Base-by-base conservation (phyloP, 352 stramenopile genomes). In the Pythium pyrilobum region DNA sequence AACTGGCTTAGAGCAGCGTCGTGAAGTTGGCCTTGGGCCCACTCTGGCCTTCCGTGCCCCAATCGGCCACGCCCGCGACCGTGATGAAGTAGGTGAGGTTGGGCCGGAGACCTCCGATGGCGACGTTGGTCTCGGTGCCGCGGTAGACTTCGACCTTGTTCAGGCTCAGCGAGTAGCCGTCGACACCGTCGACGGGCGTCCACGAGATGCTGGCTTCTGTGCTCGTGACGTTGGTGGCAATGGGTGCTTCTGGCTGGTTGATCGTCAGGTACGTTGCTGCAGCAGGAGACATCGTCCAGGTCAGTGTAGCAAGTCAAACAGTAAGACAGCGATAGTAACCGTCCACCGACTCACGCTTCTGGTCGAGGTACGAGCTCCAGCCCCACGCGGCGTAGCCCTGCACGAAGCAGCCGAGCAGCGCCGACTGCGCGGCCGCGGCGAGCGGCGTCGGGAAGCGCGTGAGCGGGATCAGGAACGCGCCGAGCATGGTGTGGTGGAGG, bases 81-180 rank as follows among this genome's bases (percentile, higher is more conserved):
- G 65, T 69, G 21, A 87, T 33, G 28, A 87, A 93, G 52, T 91
- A 93, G 7, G 78, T 93, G 27, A 79, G 58, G 37, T 88, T 90
- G 3, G 77, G 61, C 55, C 80, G 31, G 2, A 93, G 50, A 10
- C 67, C 67, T 0, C 57, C 41, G 43, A 93, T 50, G 1, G 60
- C 9, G 0, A 75, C 59, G n/a, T 49, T 66, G 0, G 66, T 80
- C 23, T 74, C 55, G 21, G 75, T 39, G 23, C 76, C 79, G 10
- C 79, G 78, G 50, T 88, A 89, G 5, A 88, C 71, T 56, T 90
- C 74, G 10, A 93, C 78, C 23, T 72, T 69, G 47, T 93, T 93
- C 5, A 93, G 62, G 0, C 72, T 69, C 36, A 93, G 64, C 20
- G 78, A 88, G 55, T 93, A 93, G 21, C 65, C 81, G 43, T 83